A percentile compares a stretch with the other conserved stretches of the same genome.
These are phyloP conservation scores for Bremia lactucae DNA, from an alignment of 352 stramenopile genomes.

Conservation along the genomic window DNA sequence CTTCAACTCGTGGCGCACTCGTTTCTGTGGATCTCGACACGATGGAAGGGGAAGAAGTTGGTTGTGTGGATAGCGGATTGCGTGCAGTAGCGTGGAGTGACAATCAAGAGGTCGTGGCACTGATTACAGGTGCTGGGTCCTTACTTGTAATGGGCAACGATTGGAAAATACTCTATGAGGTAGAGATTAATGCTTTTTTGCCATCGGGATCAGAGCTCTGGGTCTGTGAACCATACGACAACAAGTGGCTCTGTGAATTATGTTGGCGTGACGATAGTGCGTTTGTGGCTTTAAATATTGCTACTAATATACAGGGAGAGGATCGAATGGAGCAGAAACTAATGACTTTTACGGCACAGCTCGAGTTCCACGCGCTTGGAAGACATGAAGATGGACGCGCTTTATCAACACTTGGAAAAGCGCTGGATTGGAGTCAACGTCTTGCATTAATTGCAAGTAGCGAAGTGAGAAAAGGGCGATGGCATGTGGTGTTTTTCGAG, in stretches of 20 bases:
- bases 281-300: slow-evolving; percentile 56
- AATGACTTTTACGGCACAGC: slow-evolving; percentile 43
- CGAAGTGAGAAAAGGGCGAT: slow-evolving; percentile 41
- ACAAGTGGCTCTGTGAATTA: slow-evolving; percentile 16
- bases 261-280: slow-evolving; percentile 66
- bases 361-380: slow-evolving; percentile 50
- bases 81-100: slow-evolving; percentile 50
- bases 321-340: slow-evolving; percentile 24
- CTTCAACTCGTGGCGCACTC: slow-evolving; percentile 33
- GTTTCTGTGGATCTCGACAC: slow-evolving; percentile 41
- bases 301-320: slow-evolving; percentile 2
- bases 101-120: slow-evolving; percentile 57
- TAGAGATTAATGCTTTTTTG: slow-evolving; percentile 28
- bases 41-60: slow-evolving; percentile 48
- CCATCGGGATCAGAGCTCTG: slow-evolving; percentile 13
- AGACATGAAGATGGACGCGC: slow-evolving; percentile 60
- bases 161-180: slow-evolving; percentile 72
- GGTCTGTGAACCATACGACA: not conserved
- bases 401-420: slow-evolving; percentile 29
- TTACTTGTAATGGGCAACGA: slow-evolving; percentile 69
- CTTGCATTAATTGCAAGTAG: slow-evolving; percentile 59
- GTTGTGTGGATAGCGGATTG: slow-evolving; percentile 49
- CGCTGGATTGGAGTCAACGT: slow-evolving; percentile 64
- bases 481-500: slow-evolving; percentile 77
- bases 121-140: slow-evolving; percentile 45